Percentiles rank a stretch among this genome's conserved stretches.
Evolutionary conservation across 2,329 filamentous ascomycete genomes (phyloP).

Genomic region (Calonectria ilicicola): DNA sequence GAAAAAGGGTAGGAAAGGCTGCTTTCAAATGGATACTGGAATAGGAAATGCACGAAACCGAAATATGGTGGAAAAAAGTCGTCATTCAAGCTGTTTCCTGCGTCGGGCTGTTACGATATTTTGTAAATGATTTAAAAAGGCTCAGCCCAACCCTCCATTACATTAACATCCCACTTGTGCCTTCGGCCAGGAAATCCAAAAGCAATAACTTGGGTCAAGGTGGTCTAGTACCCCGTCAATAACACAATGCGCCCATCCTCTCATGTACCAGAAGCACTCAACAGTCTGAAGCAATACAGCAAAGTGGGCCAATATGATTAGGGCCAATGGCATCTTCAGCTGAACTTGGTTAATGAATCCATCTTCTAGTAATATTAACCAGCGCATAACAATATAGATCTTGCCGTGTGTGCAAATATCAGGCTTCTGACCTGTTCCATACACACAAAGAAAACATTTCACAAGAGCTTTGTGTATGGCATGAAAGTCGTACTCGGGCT

Average conservation of each 20-base stretch:
- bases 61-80: too few relatives aligned
- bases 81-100: too few relatives aligned
- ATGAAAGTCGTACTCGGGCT: not conserved
- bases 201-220: not conserved
- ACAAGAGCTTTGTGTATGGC: not conserved
- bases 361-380: constrained; percentile 18
- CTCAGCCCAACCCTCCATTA: too few relatives aligned
- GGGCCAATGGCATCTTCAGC: not conserved
- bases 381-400: constrained; percentile 19
- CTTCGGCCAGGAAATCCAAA: not conserved
- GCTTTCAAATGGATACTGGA: too few relatives aligned
- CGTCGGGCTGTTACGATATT: too few relatives aligned
- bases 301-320: constrained; percentile 13
- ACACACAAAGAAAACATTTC: not conserved
- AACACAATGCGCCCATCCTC: constrained; percentile 12
- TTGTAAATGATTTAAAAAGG: too few relatives aligned
- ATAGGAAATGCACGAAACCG: too few relatives aligned
- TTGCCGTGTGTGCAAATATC: not conserved
- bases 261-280: constrained; percentile 18
- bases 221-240: constrained; percentile 4
- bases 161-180: too few relatives aligned
- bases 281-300: constrained; percentile 17
- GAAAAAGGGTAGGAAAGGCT: too few relatives aligned
- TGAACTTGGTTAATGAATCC: constrained; percentile 9
- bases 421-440: not conserved